phyloP scores from a whole-genome alignment of 73 alveolate species.

The Paramecium sexaurelia region DNA sequence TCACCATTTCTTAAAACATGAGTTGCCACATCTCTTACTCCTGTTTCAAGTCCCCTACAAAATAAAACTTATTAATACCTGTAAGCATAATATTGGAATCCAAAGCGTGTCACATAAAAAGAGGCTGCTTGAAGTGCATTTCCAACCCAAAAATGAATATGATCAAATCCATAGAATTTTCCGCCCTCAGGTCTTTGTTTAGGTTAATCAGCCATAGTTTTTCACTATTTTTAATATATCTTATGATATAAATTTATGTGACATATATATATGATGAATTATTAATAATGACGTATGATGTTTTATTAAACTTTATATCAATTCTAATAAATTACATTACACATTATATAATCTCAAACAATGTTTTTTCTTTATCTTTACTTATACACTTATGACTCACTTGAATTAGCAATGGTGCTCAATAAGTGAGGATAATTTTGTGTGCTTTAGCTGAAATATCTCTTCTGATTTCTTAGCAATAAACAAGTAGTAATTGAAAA shows the following conservation, averaged over 20 bases:
- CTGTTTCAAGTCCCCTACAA: slow-evolving; percentile 64
- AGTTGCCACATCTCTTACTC: slow-evolving; percentile 69
- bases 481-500: too few relatives aligned
- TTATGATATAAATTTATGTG: slow-evolving; percentile 15
- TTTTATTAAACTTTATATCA: background rate
- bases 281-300: background rate
- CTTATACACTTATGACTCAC: background rate
- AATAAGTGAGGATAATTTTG: too few relatives aligned
- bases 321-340: background rate
- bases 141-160: slow-evolving; percentile 84
- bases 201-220: background rate
- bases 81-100: slow-evolving; percentile 70
- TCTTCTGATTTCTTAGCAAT: too few relatives aligned
- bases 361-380: background rate
- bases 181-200: slow-evolving; percentile 83
- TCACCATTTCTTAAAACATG: slow-evolving; percentile 78
- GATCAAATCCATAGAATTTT: slow-evolving; percentile 84
- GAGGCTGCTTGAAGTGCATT: slow-evolving; percentile 92
- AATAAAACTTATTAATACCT: background rate
- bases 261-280: background rate
- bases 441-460: too few relatives aligned
- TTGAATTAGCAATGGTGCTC: too few relatives aligned
- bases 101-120: slow-evolving; percentile 81
- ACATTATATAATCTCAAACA: background rate
- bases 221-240: slow-evolving; percentile 7